Base-by-base conservation (phyloP, 192 early-diverging fungal species). In the Backusella westeae region DNA sequence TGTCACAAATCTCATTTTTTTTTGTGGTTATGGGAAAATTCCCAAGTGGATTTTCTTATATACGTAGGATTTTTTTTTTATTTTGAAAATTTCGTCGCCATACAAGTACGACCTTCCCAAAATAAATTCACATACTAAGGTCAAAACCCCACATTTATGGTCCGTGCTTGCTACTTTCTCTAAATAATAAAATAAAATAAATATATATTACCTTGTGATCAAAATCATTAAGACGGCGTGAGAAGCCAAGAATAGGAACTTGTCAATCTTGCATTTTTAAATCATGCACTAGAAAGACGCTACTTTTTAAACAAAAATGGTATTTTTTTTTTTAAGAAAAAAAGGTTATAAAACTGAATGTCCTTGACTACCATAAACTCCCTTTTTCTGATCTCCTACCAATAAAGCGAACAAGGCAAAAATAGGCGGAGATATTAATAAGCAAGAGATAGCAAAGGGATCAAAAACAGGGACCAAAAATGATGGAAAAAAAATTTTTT, bases 391-490 rank as follows among this genome's bases (percentile, higher is more conserved):
- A 59, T 59, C 56, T 26, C 12, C 23, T 26, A 59, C 21, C 21
- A 26, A 21, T 3, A 59, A 59, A 49, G 17, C 23, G 3, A 59
- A 26, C 21, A 59, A 59, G 7, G 8, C n/a, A 2, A 23, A 23
- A 12, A 63, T 9, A 63, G 21, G 56, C 56, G 56, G 56, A 63
- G 56, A 29, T 63, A 63, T 63, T 63, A 63, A 63, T 63, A 59
- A 59, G 56, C 56, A 29, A 59, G 10, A 59, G 0, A 12, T 29
- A 59, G 12, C 56, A 59, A 59, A 23, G 56, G 56, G 56, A 29
- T 59, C 56, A 59, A 59, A 49, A 59, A 26, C 56, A 59, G 56
- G 56, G 56, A 59, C 56, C 21, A 59, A 59, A 59, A 49, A 49
- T 49, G 6, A 19, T 49, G 15, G 0, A 49, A 17, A 19, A 21